A percentile compares a stretch with the other conserved stretches of the same genome.
Conservation (phyloP, 1,139 yeast genomes). For the Tardiomyces digboiensis region DNA sequence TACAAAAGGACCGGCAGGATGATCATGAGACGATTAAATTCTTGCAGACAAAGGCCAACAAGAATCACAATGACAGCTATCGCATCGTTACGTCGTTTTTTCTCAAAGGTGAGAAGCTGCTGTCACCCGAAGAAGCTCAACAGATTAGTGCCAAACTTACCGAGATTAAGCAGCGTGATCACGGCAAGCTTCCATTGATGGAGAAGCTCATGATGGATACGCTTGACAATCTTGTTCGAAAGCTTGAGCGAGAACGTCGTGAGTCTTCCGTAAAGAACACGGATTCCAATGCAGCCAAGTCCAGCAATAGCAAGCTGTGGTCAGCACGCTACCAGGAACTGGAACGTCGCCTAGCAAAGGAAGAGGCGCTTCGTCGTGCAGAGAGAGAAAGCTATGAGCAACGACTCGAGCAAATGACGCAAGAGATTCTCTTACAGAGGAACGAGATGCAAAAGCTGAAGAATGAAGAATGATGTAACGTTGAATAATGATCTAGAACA, state of each 20-base stretch:
- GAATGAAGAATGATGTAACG: too few species aligned
- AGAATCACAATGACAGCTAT: background rate
- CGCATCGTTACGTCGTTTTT: background rate
- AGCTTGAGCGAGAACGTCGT: background rate
- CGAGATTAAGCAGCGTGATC: background rate
- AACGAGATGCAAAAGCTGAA: background rate
- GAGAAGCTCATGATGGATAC: background rate
- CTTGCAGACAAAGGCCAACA: background rate
- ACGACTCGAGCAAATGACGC: background rate
- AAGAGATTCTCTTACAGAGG: background rate
- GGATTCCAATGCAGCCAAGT: background rate
- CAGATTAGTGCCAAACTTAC: background rate
- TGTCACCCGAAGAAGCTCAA: background rate
- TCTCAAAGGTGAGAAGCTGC: background rate
- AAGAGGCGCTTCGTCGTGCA: background rate
- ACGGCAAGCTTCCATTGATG: background rate
- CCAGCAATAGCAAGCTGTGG: background rate
- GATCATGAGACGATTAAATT: background rate
- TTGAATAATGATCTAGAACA: too few species aligned
- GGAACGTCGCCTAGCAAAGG: background rate
- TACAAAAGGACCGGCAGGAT: background rate
- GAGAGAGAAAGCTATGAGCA: background rate
- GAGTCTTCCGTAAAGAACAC: background rate
- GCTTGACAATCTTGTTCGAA: background rate
- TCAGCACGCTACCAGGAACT: background rate